Conservation (phyloP, 106 monocot species). For the Platanthera zijinensis region DNA sequence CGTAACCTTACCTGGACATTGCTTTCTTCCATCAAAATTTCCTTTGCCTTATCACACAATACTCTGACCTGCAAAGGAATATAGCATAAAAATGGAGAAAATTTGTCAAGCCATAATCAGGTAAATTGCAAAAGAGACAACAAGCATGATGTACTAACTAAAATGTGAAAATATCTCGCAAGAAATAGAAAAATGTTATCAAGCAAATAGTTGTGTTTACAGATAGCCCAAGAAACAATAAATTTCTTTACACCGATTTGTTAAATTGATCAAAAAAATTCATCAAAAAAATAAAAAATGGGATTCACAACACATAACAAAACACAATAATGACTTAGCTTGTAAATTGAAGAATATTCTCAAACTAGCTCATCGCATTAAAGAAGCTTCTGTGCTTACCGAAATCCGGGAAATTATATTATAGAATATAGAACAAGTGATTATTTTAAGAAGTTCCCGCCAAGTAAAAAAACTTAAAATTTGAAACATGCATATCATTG, state of each 20-base stretch:
- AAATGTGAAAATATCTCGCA: background rate
- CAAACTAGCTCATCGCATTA: background rate
- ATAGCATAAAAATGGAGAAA: background rate
- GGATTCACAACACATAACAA: background rate
- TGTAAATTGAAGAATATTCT: background rate
- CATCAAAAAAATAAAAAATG: background rate
- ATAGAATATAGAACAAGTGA: background rate
- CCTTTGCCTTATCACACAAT: constrained; percentile 94
- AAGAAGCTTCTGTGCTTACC: background rate
- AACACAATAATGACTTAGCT: background rate
- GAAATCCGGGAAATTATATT: background rate
- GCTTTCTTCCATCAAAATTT: constrained; percentile 99
- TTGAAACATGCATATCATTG: background rate
- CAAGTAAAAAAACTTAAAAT: background rate
- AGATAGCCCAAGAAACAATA: background rate
- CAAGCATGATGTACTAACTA: background rate
- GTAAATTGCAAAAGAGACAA: background rate
- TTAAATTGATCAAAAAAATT: background rate
- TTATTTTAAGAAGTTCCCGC: background rate
- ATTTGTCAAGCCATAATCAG: background rate
- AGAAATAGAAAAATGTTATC: background rate
- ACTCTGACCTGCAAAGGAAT: constrained; percentile 54
- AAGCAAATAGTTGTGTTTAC: background rate
- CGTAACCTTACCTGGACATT: constrained; percentile 72
- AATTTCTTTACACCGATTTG: background rate